These are phyloP conservation scores for Agaricus bisporus DNA, from an alignment of 768 basidiomycete genomes.

Conservation along the genomic window DNA sequence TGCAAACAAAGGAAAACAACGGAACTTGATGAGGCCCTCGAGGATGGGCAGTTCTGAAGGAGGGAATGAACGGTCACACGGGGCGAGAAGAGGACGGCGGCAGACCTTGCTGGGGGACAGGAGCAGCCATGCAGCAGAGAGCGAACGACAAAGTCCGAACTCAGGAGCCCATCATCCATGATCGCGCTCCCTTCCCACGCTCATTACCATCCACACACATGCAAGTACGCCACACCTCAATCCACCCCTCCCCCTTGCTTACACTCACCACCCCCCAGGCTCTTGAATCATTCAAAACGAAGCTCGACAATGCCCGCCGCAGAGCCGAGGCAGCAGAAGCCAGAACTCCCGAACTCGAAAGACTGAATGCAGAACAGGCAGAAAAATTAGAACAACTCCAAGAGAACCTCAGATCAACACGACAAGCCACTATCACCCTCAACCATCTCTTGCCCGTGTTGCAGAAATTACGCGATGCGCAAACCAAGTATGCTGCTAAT, in stretches of 20 bases:
- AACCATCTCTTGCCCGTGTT: slow-evolving; percentile 16
- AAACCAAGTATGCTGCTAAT: slow-evolving; percentile 19
- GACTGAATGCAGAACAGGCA: slow-evolving; percentile 22
- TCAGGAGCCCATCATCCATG: slow-evolving; percentile 7
- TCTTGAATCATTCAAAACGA: slow-evolving; percentile 17
- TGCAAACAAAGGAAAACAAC: slow-evolving; percentile 14
- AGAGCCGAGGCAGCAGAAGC: slow-evolving; percentile 3
- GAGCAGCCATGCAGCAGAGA: slow-evolving; percentile 45
- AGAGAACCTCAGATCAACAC: slow-evolving; percentile 16
- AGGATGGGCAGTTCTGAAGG: slow-evolving; percentile 82
- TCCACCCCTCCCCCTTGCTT: background rate
- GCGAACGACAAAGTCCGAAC: background rate
- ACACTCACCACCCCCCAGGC: slow-evolving; percentile 12
- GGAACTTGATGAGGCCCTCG: slow-evolving; percentile 86
- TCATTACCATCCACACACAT: slow-evolving; percentile 13
- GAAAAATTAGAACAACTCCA: slow-evolving; percentile 17
- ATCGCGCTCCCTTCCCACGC: slow-evolving; percentile 21
- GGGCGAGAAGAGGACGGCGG: slow-evolving; percentile 11
- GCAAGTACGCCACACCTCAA: slow-evolving; percentile 10
- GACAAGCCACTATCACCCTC: slow-evolving; percentile 13
- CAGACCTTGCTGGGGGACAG: slow-evolving; percentile 78
- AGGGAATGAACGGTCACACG: slow-evolving; percentile 11
- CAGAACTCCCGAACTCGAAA: slow-evolving; percentile 19
- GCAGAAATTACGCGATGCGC: slow-evolving; percentile 19
- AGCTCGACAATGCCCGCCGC: slow-evolving; percentile 16